Base-by-base conservation (phyloP, 345 rosid species). In the Pistacia integerrima region DNA sequence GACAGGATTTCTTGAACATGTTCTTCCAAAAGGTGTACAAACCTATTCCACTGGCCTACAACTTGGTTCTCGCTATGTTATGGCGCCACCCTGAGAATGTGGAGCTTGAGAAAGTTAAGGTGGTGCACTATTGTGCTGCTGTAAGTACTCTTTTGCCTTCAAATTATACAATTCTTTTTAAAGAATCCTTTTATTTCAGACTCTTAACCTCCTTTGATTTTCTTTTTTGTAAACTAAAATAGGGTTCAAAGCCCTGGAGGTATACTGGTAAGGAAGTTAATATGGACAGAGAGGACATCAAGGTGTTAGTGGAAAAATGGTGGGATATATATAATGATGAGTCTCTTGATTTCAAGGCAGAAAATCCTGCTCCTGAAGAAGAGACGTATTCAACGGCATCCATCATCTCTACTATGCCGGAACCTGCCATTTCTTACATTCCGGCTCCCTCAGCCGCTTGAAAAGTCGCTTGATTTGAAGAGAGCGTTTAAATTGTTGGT, bases 191-290 rank as follows among this genome's bases (percentile, higher is more conserved):
- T 7, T 41, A 41, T 41, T 7, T 41, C 46, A 5, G 8, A 41
- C 8, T 5, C 46, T 41, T 41, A 41, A 41, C 8, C 46, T 41
- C 46, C 46, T 8, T 41, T 41, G 6, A 41, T 41, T 48, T 55
- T 4, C 5, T 46, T 38, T 56, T 18, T n/a, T 6, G 49, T 76
- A 41, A 41, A 3, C 56, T 77, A 38, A 33, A 20, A 77, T 46
- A 90, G 97, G 97, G 97, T 4, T 86, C 97, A 22, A 94, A 94
- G 76, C 97, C 98, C 60, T 92, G 98, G 98, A 93, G 93, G 82
- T 94, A 85, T 70, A 92, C 97, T 4, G 97, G 98, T 44, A 73
- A 87, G 77, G 97, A 91, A 77, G 85, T 54, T 58, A 91, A 94
- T 79, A 91, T 94, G 97, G 90, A 89, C 25, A 86, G 97, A 83